Evolutionary conservation across 2,329 filamentous ascomycete genomes (phyloP).

Genomic region (Camillea tinctor): DNA sequence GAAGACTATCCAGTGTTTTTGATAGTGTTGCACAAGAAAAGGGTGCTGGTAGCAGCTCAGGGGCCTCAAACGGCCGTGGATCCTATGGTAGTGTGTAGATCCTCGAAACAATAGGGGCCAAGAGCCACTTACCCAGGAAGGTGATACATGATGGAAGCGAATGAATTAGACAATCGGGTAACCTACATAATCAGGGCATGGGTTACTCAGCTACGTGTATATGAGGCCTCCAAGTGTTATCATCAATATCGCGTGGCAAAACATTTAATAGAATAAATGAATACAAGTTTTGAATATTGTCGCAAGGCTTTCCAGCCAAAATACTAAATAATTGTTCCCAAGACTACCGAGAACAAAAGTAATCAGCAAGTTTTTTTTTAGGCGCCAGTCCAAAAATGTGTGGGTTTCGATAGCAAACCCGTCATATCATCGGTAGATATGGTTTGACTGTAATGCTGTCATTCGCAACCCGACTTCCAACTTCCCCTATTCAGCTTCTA

Average conservation of each 20-base stretch:
- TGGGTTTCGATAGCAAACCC: not conserved
- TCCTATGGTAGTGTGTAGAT: slow-evolving; percentile 17
- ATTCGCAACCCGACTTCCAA: not conserved
- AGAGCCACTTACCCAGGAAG: not conserved
- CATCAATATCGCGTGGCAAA: not conserved
- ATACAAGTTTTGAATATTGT: not conserved
- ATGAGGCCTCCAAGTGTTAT: no score
- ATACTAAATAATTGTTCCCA: not conserved
- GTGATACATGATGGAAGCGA: not conserved
- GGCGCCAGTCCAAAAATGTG: not conserved
- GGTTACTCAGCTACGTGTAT: no score
- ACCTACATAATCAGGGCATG: no score
- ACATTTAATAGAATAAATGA: not conserved
- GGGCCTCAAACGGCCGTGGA: slow-evolving; percentile 4
- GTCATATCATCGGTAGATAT: not conserved
- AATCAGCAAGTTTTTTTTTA: not conserved
- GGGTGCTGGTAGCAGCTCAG: slow-evolving; percentile 32
- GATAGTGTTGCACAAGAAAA: slow-evolving; percentile 30
- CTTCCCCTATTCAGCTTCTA: not conserved
- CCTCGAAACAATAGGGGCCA: not conserved
- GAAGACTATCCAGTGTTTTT: slow-evolving; percentile 46
- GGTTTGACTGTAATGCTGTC: not conserved
- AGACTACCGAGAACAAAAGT: not conserved
- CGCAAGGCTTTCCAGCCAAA: not conserved
- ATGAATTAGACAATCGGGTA: not conserved